Evolutionary conservation across 352 stramenopile species (phyloP), one percentile per base, ranked within the genome.

Genomic region (Thalassiosira livingstoniorum): DNA sequence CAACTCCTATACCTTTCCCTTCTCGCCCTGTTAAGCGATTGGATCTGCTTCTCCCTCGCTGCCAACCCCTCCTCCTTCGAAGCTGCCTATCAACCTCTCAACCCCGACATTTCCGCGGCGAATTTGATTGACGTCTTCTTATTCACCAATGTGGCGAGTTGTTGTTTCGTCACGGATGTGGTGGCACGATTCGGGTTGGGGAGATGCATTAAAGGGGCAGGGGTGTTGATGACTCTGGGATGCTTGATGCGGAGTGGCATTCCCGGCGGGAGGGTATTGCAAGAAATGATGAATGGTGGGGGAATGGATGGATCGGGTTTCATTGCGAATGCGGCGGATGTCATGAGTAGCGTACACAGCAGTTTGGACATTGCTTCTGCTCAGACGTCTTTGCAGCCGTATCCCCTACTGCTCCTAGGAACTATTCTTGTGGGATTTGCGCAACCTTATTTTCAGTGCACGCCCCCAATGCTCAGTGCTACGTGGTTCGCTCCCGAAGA

Each of bases 61-160:
- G 82, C 87, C 0, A 77, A 77, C 25, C 91, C 91, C 2, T 45
- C 34, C 15, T 74, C 57, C 23, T 94, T 90, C 58, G 80, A 89
- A 35, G 21, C 37, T 15, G 75, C 78, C 18, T 93, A 90, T 82
- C n/a, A n/a, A n/a, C n/a, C n/a, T n/a, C n/a, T n/a, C n/a, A n/a
- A n/a, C n/a, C 80, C 83, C 51, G 86, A 78, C 18, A 65, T 89
- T 53, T 88, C 84, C 0, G 69, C 88, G 1, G 88, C 82, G 2
- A 70, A 64, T 4, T 58, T 95, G 0, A 95, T 95, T 79, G 91
- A 95, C 70, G 85, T 93, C 21, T 95, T 95, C 75, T 73, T 95
- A 18, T 93, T 94, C 61, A 91, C 82, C 15, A 95, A 95, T 81
- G 91, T 95, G 2, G 82, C 80, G 0, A 89, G 64, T 34, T 94